Base-by-base conservation (phyloP, 371 early-diverging fungal genomes). In the Mortierella sp. region DNA sequence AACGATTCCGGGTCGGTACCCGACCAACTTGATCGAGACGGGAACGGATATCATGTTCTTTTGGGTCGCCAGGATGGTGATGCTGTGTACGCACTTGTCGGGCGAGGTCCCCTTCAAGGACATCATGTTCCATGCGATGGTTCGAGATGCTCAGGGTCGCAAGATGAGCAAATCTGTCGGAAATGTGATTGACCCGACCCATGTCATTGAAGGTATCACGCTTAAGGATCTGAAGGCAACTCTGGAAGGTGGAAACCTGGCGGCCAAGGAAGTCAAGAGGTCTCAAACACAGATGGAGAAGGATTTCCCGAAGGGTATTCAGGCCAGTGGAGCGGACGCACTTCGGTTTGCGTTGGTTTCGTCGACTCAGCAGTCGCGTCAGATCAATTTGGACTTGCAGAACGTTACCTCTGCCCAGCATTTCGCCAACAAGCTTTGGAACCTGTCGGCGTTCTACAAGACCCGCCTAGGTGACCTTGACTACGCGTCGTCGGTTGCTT, bases 21-120 rank as follows among this genome's bases (percentile, higher is more conserved):
- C 99, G 28, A 95, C 95, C 73, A 90, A 95, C 34, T 80, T 99
- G 14, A 92, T 99, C 83, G 99, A 99, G 88, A 99, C 99, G 37
- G 99, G 99, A 0, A 94, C 92, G 80, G 99, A 99, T 90, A 99
- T 99, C 86, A 88, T 99, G 69, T 99, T 99, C 91, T 99, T 99
- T 88, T 99, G 99, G 99, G 99, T 99, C 16, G 99, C 99, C 13
- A 93, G 99, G 71, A 99, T 99, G 99, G 97, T 97, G 5, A 99
- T 99, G 99, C 88, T 99, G 71, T 94, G 97, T 75, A 93, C 96
- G 51, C 93, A 98, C 81, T 93, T 99, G 75, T 92, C 97, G 5
- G 94, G 93, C 13, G 76, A 93, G 72, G 82, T 92, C 4, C 98
- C 99, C 0, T 99, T 99, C 91, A 94, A 96, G 50, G 92, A 93